These are phyloP conservation scores for Ustilago hordei DNA, from an alignment of 1,284 basidiomycete species.

Conservation along the genomic window DNA sequence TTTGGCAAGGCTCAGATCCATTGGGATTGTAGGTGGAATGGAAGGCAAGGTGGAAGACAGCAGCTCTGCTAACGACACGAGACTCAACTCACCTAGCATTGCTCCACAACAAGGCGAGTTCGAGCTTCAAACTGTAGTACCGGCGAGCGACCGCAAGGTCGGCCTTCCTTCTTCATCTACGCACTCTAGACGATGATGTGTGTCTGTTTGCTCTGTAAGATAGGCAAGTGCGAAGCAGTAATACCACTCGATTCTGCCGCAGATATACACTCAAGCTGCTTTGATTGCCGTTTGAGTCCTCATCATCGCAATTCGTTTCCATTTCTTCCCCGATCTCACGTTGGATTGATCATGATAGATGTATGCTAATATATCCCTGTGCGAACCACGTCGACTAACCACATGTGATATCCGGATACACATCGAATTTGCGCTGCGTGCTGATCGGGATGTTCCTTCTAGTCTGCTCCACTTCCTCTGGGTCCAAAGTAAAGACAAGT, in stretches of 20 bases:
- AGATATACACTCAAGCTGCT: no score
- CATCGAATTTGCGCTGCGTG: constrained; percentile 62
- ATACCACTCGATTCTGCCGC: no score
- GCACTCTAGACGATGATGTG: constrained; percentile 18
- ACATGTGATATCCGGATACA: constrained; percentile 58
- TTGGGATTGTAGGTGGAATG: constrained; percentile 56
- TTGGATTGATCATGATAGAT: no score
- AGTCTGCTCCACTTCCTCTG: constrained; percentile 53
- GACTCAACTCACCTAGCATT: constrained; percentile 4
- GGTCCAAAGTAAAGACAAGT: constrained; percentile 70
- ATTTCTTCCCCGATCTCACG: no score
- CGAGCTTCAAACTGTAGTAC: constrained; percentile 21
- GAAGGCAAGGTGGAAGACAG: constrained; percentile 46
- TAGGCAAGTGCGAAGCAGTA: no score
- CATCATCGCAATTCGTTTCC: no score
- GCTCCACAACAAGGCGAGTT: constrained; percentile 11
- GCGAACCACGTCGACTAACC: constrained; percentile 15
- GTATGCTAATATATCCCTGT: no score
- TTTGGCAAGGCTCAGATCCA: constrained; percentile 39
- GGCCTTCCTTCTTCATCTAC: constrained; percentile 6
- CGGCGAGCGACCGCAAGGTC: constrained; percentile 18
- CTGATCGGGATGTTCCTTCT: constrained; percentile 60
- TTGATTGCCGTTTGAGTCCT: no score
- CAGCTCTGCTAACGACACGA: constrained; percentile 3
- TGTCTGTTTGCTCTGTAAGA: not conserved